These are phyloP conservation scores for Colletotrichum gigasporum DNA, from an alignment of 2,329 filamentous ascomycete genomes.

Conservation along the genomic window DNA sequence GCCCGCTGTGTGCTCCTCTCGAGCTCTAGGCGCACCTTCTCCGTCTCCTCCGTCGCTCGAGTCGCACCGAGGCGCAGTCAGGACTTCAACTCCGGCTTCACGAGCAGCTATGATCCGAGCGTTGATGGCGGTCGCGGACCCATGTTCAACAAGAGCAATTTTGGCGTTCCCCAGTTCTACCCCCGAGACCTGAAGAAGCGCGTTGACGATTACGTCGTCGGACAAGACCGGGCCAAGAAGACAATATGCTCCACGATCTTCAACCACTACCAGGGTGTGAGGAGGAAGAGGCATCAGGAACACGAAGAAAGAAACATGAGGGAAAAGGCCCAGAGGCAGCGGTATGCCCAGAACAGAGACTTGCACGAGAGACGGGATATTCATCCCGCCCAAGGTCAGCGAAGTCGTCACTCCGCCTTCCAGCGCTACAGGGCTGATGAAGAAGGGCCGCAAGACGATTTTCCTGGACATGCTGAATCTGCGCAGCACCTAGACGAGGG, in stretches of 20 bases:
- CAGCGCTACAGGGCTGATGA: slow-evolving; percentile 45
- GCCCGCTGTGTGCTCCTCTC: slow-evolving; percentile 25
- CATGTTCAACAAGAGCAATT: slow-evolving; percentile 66
- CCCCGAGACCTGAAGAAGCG: slow-evolving; percentile 82
- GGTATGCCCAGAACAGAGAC: slow-evolving; percentile 74
- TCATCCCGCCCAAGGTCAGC: slow-evolving; percentile 83
- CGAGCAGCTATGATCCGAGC: slow-evolving; percentile 66
- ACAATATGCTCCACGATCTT: slow-evolving; percentile 92
- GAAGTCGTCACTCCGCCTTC: slow-evolving; percentile 36
- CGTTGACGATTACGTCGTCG: slow-evolving; percentile 95
- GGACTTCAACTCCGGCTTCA: slow-evolving; percentile 67
- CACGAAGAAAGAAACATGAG: slow-evolving; percentile 65
- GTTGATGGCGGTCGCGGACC: slow-evolving; percentile 64
- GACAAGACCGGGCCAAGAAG: slow-evolving; percentile 94
- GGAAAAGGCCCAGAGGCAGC: slow-evolving; percentile 76
- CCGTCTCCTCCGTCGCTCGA: slow-evolving; percentile 37
- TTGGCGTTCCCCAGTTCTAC: slow-evolving; percentile 71
- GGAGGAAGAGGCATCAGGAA: slow-evolving; percentile 81
- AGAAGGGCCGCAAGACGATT: slow-evolving; percentile 59
- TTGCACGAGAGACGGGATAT: slow-evolving; percentile 64
- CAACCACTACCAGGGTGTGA: slow-evolving; percentile 93
- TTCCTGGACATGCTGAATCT: slow-evolving; percentile 60
- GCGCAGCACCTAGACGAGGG: slow-evolving; percentile 52
- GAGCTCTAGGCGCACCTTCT: slow-evolving; percentile 34
- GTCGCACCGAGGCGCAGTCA: slow-evolving; percentile 50